Base-by-base conservation (phyloP, 108 stramenopile genomes). In the Parmales sp. region DNA sequence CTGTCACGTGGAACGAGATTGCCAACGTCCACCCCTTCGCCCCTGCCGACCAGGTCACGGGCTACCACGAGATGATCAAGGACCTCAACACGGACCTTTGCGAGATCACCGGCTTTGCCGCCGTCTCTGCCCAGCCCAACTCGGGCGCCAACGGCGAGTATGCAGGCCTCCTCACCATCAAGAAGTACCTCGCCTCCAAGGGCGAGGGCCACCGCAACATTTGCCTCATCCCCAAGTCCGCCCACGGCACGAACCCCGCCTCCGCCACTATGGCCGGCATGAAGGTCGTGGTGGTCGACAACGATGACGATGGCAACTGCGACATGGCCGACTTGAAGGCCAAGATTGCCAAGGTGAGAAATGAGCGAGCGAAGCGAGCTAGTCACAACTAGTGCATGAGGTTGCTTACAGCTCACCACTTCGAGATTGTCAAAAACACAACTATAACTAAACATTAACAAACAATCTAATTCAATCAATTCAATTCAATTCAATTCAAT, bases 191-290 rank as follows among this genome's bases (percentile, higher is more conserved):
- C 45, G 80, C 73, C 60, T 51, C 79, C 34, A 82, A 75, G 19
- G 92, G 92, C 2, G 80, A 99, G 74, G 83, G 86, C 22, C 92
- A 97, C 74, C 82, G 98, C 7, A 94, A 96, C 69, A 78, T 99
- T 39, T 99, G 98, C 76, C 84, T 99, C 45, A 99, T 99, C 69
- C 98, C 98, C 64, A 91, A 95, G 73, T 92, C 90, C 65, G 98
- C 98, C 22, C 98, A 99, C 76, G 98, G 98, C 38, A 99, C 98
- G 36, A 99, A 99, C 76, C 98, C 98, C 13, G 98, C 98, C 38
- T 88, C 86, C 69, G 94, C 93, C 23, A 85, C 93, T 66, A 95
- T 95, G 94, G 90, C 90, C 37, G 94, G 94, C 39, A 90, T 93
- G 88, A 92, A 92, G 80, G 95, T 96, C 36, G 93, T 98, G 2